These are phyloP conservation scores for Fusarium robinianum DNA, from an alignment of 2,329 filamentous ascomycete genomes.

Conservation along the genomic window DNA sequence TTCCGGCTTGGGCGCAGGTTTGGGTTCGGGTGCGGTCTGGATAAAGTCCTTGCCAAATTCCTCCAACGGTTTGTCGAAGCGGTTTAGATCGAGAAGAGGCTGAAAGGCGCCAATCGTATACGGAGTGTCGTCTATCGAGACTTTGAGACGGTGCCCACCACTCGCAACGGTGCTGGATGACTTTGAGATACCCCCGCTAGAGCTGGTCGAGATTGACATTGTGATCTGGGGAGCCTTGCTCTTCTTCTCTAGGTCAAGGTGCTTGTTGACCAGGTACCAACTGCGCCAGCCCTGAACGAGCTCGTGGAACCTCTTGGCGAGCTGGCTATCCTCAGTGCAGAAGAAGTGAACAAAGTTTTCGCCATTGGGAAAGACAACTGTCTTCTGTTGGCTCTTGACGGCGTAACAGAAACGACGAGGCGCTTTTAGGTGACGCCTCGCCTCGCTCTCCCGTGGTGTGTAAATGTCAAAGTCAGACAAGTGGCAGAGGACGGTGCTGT, in stretches of 20 bases:
- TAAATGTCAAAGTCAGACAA: conserved; percentile 94
- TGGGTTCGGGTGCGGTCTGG: conserved; percentile 14
- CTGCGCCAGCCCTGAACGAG: conserved; percentile 82
- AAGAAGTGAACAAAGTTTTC: conserved; percentile 94
- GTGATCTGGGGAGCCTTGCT: conserved; percentile 23
- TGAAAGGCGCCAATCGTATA: conserved; percentile 71
- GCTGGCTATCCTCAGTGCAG: conserved; percentile 70
- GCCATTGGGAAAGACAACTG: conserved; percentile 77
- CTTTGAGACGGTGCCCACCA: conserved; percentile 41
- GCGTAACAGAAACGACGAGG: conserved; percentile 87
- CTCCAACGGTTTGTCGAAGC: conserved; percentile 58
- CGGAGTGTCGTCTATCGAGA: conserved; percentile 51
- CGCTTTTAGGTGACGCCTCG: conserved; percentile 73
- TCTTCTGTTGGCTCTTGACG: conserved; percentile 90
- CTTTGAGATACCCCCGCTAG: conserved; percentile 47
- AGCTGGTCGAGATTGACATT: conserved; percentile 9
- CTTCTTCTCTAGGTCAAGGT: conserved; percentile 54
- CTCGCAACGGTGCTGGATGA: conserved; percentile 24
- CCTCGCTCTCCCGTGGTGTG: conserved; percentile 69
- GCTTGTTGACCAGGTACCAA: conserved; percentile 83
- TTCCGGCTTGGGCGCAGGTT: conserved; percentile 28
- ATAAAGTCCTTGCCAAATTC: conserved; percentile 53
- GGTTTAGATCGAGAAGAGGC: conserved; percentile 67
- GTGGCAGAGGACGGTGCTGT: conserved; percentile 74
- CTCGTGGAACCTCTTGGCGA: conserved; percentile 71